Percentiles rank a stretch among this genome's conserved stretches.
phyloP scores from a whole-genome alignment of 2,329 filamentous ascomycete genomes.

The Colletotrichum nymphaeae region DNA sequence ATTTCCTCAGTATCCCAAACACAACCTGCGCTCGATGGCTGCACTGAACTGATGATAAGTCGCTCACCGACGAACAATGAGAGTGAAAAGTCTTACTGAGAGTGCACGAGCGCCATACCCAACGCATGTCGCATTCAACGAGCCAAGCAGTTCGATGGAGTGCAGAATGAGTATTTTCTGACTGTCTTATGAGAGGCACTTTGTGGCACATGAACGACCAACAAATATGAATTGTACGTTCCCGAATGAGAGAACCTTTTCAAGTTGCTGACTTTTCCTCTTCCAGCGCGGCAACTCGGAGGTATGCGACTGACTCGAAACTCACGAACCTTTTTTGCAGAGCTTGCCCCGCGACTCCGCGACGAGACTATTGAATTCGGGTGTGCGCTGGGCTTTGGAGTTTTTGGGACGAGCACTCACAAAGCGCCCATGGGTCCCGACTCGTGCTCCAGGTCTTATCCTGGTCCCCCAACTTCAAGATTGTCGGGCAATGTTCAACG shows the following conservation, averaged over 20 bases:
- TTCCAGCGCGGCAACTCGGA: background rate
- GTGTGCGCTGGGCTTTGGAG: background rate
- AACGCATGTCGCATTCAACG: background rate
- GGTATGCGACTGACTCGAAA: slow-evolving; percentile 20
- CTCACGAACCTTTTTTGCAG: slow-evolving; percentile 10
- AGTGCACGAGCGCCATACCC: background rate
- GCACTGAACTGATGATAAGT: background rate
- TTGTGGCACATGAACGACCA: background rate
- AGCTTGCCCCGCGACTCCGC: slow-evolving; percentile 3
- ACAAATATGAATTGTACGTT: background rate
- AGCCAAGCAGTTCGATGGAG: background rate
- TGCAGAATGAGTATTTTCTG: background rate
- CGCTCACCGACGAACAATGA: background rate
- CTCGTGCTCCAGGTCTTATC: slow-evolving; percentile 5
- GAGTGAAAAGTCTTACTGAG: background rate
- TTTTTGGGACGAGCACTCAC: slow-evolving; percentile 1
- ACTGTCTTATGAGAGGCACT: background rate
- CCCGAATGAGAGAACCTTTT: background rate
- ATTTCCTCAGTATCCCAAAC: background rate
- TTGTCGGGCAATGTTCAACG: background rate
- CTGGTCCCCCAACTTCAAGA: background rate
- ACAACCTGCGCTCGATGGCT: background rate
- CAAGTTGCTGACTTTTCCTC: slow-evolving; percentile 8
- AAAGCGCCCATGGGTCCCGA: slow-evolving; percentile 10
- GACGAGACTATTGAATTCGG: background rate